A percentile compares a stretch with the other conserved stretches of the same genome.
Evolutionary conservation across 208 protist species (phyloP).

Genomic region (Acanthamoeba triangularis): DNA sequence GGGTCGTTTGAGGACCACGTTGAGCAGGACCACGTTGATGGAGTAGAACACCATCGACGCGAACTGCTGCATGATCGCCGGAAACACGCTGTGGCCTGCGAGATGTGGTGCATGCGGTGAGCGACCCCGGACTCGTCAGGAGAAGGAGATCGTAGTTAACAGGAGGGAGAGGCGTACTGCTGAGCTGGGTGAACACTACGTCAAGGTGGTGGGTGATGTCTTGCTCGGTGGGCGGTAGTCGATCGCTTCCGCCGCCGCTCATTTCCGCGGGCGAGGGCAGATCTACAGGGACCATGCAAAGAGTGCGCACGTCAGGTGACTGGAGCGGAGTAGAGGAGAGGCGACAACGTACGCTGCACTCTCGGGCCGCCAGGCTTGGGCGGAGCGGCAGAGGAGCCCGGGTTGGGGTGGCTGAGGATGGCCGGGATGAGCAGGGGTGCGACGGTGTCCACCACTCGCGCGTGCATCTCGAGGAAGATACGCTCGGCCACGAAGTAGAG

Average conservation of each 20-base stretch:
- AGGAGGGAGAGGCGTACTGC: neutral
- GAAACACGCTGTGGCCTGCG: conserved; percentile 35
- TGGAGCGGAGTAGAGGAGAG: neutral
- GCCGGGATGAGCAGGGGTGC: conserved; percentile 2
- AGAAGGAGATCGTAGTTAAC: too few species aligned
- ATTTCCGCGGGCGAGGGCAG: conserved; percentile 40
- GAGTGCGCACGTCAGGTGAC: neutral
- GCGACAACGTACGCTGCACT: neutral
- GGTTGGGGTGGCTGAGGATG: conserved; percentile 65
- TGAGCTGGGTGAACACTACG: conserved; percentile 26
- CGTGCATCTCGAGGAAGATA: conserved; percentile 65
- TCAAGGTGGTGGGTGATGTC: conserved; percentile 25
- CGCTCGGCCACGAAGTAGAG: conserved; percentile 44
- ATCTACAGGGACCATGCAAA: neutral
- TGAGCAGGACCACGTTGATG: conserved; percentile 60
- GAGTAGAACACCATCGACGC: conserved; percentile 10
- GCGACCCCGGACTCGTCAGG: neutral
- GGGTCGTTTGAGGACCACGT: conserved; percentile 29
- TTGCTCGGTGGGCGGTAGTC: conserved; percentile 62
- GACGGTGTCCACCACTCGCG: neutral
- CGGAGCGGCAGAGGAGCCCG: neutral
- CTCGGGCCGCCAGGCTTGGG: conserved; percentile 9
- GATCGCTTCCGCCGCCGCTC: conserved; percentile 23
- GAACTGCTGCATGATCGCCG: conserved; percentile 50
- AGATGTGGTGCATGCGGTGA: neutral